Evolutionary conservation across 495 filamentous ascomycete species (phyloP), one percentile per base, ranked within the genome.

Genomic region (Arthonia radiata): DNA sequence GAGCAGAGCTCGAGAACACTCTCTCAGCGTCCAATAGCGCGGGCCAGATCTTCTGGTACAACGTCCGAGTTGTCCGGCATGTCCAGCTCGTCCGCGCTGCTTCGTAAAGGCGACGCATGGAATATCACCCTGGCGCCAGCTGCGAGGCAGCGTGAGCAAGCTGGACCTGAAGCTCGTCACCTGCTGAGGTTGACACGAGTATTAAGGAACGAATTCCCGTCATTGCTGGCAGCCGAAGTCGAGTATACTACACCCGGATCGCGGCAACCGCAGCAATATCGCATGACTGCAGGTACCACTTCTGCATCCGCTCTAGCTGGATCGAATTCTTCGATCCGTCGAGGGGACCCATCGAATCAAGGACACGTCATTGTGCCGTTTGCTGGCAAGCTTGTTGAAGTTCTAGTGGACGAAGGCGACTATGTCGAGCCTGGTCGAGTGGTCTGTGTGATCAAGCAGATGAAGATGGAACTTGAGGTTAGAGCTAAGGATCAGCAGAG

Each of bases 381-480:
- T 5, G 53, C 61, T 0, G 65, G 65, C 0, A 64, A 59, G 31
- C 33, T 71, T 8, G 54, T 67, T 5, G 65, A 69, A 46, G 40
- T 71, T 1, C 32, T 59, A 5, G 59, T 71, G 2, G 42, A 53
- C 4, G 49, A 56, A 10, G 64, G 64, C 0, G 60, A 71, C 30
- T 28, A 41, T 15, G 42, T 71, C 0, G 49, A 40, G 5, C 44
- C 57, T 25, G 53, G 59, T 15, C 57, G 68, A 34, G 56, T 61
- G 0, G 43, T 71, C n/a, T 62, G 59, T 17, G 60, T 69, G 14
- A 52, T 71, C 14, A 57, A 62, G 38, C 65, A 71, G 44, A 71
- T 71, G 63, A 69, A 71, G 46, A 69, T 69, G 64, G 63, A 71
- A 40, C 40, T 69, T 9, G 65, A 69, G 40, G 50, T 71, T 4